Evolutionary conservation across 1,139 yeast species (phyloP), one percentile per base, ranked within the genome.

Genomic region (Suhomyces yuchorum): DNA sequence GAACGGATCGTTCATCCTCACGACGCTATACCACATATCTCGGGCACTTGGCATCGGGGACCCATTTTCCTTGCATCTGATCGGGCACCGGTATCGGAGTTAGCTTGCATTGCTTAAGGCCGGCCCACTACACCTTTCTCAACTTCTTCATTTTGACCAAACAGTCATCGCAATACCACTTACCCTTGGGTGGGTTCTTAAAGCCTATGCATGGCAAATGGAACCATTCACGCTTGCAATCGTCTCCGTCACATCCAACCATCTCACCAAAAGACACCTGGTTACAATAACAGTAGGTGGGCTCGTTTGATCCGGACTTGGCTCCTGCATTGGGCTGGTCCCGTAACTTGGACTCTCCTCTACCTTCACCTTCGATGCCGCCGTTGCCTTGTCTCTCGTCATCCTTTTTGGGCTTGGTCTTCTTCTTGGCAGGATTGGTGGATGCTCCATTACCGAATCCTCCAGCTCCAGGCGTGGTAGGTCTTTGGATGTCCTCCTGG

Each of bases 231-330:
- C 92, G 77, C 63, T 86, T 86, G 70, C 99, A 93, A 53, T 86
- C 84, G 42, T 87, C 93, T 3, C 97, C 97, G 63, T 93, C 99
- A 69, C 99, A 93, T 2, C 96, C 99, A 52, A 93, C 97, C 99
- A 93, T 93, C 62, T 93, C 98, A 17, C 99, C 99, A 66, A 88
- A 92, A 3, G 98, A 92, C 1, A 91, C 96, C 64, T 92, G 97
- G 65, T 91, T 90, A 71, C 99, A 93, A 68, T 90, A 90, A 67
- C 99, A 93, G 65, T 93, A 93, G 3, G 93, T 82, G 1, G 96
- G 97, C 62, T 93, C 96, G 42, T 54, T 56, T 9, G 52, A 14
- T 9, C 50, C 48, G 37, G 44, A 20, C n/a, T 40, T 46, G 15
- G 40, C 44, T 8, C 23, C 23, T 9, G 42, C 30, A 24, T 20